These are phyloP conservation scores for Dothideomycetes sp. DNA, from an alignment of 2,329 filamentous ascomycete species.

Conservation along the genomic window DNA sequence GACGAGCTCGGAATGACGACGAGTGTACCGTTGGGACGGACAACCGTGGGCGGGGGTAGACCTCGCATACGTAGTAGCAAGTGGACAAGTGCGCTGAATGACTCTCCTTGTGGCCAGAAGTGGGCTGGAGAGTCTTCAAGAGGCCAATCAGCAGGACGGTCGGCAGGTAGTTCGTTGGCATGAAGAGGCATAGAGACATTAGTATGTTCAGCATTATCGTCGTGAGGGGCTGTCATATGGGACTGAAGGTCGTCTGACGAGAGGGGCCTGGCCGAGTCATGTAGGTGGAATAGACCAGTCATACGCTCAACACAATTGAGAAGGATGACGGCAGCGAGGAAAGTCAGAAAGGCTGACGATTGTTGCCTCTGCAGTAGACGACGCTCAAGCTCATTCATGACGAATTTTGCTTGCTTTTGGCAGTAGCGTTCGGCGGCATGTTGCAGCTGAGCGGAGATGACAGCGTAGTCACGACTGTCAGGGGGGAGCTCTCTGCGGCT, in stretches of 20 bases:
- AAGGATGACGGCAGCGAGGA: conserved; percentile 49
- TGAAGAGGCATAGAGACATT: conserved; percentile 1
- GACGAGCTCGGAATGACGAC: conserved; percentile 15
- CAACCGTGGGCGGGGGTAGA: conserved; percentile 33
- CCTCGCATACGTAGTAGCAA: conserved; percentile 51
- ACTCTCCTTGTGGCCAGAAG: conserved; percentile 47
- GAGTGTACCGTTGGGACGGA: conserved; percentile 28
- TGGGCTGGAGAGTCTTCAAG: conserved; percentile 43
- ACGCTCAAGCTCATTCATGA: conserved; percentile 52
- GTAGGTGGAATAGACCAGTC: conserved; percentile 43
- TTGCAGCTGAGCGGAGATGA: conserved; percentile 46
- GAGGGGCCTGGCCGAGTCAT: conserved; percentile 14
- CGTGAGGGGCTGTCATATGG: conserved; percentile 2
- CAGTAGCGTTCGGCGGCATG: conserved; percentile 48
- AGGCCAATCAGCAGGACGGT: conserved; percentile 36
- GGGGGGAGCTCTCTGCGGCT: conserved; percentile 2
- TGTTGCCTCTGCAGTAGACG: conserved; percentile 51
- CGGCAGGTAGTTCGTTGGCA: neutral
- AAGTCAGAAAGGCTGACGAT: conserved; percentile 49
- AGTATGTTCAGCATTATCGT: neutral
- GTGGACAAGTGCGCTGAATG: conserved; percentile 48
- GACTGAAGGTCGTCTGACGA: conserved; percentile 1
- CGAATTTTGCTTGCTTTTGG: conserved; percentile 41
- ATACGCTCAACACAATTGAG: conserved; percentile 52
- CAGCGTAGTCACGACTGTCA: conserved; percentile 27